These are phyloP conservation scores for Trichoderma afroharzianum DNA, from an alignment of 2,329 filamentous ascomycete genomes.

Conservation along the genomic window DNA sequence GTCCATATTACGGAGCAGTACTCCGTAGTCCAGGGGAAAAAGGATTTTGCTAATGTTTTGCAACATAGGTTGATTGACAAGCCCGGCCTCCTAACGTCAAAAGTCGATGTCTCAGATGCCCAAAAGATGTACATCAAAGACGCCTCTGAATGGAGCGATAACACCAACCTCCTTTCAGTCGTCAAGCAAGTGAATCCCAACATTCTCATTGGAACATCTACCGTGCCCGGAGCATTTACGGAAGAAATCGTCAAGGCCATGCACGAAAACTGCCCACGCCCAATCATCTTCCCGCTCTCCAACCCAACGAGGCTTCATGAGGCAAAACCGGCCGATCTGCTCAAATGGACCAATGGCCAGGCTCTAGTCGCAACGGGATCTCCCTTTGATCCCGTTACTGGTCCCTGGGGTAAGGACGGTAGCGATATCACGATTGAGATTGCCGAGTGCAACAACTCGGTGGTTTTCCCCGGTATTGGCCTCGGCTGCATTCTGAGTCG, in stretches of 20 bases:
- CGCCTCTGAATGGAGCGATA: slow-evolving; percentile 59
- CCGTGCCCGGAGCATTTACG: slow-evolving; percentile 71
- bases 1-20: too few relatives aligned
- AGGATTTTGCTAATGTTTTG: too few relatives aligned
- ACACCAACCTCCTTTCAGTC: slow-evolving; percentile 60
- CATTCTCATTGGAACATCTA: slow-evolving; percentile 80
- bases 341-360: slow-evolving; percentile 72
- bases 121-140: slow-evolving; percentile 66
- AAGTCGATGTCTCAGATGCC: slow-evolving; percentile 59
- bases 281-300: slow-evolving; percentile 77
- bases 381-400: slow-evolving; percentile 71
- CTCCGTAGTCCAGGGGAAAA: too few relatives aligned
- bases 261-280: slow-evolving; percentile 66
- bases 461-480: slow-evolving; percentile 81
- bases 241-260: slow-evolving; percentile 71
- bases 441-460: slow-evolving; percentile 87
- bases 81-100: slow-evolving; percentile 67
- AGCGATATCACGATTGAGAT: slow-evolving; percentile 44
- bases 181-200: slow-evolving; percentile 72
- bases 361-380: slow-evolving; percentile 80
- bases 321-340: slow-evolving; percentile 71
- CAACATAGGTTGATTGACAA: slow-evolving; percentile 70
- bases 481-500: slow-evolving; percentile 73
- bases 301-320: slow-evolving; percentile 85
- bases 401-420: slow-evolving; percentile 49